Percentiles rank a stretch among this genome's conserved stretches.
Evolutionary conservation across 1,139 yeast genomes (phyloP).

Genomic region (Pichia sp.): DNA sequence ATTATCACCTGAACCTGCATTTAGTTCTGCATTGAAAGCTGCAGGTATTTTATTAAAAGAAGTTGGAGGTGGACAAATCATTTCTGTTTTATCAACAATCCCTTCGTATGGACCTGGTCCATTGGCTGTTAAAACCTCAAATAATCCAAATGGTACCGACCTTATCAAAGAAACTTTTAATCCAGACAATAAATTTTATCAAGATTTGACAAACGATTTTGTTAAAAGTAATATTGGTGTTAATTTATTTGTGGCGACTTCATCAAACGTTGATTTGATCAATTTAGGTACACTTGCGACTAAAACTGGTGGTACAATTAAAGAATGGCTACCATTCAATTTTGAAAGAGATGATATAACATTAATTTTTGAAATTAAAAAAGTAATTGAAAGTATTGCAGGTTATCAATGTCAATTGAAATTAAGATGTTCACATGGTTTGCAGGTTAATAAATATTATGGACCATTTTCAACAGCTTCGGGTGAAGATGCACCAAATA

Average conservation of each 20-base stretch:
- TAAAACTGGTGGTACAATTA: conserved; percentile 66
- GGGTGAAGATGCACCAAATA: conserved; percentile 49
- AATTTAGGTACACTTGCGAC: conserved; percentile 63
- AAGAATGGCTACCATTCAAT: conserved; percentile 62
- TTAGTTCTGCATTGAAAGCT: conserved; percentile 71
- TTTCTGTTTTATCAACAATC: conserved; percentile 57
- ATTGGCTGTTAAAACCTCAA: conserved; percentile 43
- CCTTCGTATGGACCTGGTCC: conserved; percentile 87
- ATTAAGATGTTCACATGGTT: conserved; percentile 82
- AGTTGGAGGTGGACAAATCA: conserved; percentile 76
- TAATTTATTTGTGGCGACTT: conserved; percentile 68
- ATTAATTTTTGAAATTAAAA: conserved; percentile 53
- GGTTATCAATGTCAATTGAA: conserved; percentile 85
- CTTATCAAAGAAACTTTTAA: conserved; percentile 50
- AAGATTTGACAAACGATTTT: conserved; percentile 52
- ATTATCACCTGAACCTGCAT: conserved; percentile 63
- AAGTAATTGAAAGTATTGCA: conserved; percentile 38
- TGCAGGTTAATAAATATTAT: conserved; percentile 75
- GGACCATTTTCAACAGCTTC: conserved; percentile 41
- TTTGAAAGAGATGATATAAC: conserved; percentile 65
- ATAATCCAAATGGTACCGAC: conserved; percentile 36
- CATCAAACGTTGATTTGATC: conserved; percentile 60
- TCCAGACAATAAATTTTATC: conserved; percentile 60
- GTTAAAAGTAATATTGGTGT: conserved; percentile 61
- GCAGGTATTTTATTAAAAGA: conserved; percentile 59